A percentile compares a stretch with the other conserved stretches of the same genome.
These are phyloP conservation scores for Cyclotella distinguenda DNA, from an alignment of 108 stramenopile genomes.

Conservation along the genomic window DNA sequence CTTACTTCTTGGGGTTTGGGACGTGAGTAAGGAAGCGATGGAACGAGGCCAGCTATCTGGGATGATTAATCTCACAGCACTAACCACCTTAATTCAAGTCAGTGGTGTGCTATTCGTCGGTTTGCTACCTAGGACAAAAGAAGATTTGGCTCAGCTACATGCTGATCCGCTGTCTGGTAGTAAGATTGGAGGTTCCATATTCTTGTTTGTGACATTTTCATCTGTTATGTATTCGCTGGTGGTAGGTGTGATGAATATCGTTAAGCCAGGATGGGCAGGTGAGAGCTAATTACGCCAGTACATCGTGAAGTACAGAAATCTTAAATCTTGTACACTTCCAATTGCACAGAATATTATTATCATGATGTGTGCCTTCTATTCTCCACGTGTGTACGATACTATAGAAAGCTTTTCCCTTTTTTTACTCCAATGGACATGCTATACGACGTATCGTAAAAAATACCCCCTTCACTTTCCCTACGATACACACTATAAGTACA, in stretches of 20 bases:
- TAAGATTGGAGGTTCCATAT: slow-evolving; percentile 71
- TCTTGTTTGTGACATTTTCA: slow-evolving; percentile 64
- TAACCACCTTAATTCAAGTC: slow-evolving; percentile 75
- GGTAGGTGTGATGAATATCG: slow-evolving; percentile 74
- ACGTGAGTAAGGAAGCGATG: slow-evolving; percentile 72
- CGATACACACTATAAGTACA: no score
- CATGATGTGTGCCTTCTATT: no score
- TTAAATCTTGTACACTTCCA: no score
- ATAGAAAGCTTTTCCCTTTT: no score
- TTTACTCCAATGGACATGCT: no score
- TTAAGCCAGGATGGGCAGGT: slow-evolving; percentile 73
- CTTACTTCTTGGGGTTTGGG: slow-evolving; percentile 71
- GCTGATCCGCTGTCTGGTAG: slow-evolving; percentile 51
- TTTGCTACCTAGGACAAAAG: slow-evolving; percentile 73
- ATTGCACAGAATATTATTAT: no score
- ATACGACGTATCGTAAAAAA: no score
- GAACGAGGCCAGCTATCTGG: slow-evolving; percentile 56
- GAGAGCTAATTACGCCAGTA: slow-evolving; percentile 52
- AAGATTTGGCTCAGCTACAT: slow-evolving; percentile 64
- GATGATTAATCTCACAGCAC: slow-evolving; percentile 71
- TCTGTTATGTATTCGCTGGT: slow-evolving; percentile 74
- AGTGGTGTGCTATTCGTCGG: slow-evolving; percentile 72
- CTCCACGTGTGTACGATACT: no score
- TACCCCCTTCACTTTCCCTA: no score
- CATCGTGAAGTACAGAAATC: not conserved